Base-by-base conservation (phyloP, 306 rosid genomes). In the Vicia faba region DNA sequence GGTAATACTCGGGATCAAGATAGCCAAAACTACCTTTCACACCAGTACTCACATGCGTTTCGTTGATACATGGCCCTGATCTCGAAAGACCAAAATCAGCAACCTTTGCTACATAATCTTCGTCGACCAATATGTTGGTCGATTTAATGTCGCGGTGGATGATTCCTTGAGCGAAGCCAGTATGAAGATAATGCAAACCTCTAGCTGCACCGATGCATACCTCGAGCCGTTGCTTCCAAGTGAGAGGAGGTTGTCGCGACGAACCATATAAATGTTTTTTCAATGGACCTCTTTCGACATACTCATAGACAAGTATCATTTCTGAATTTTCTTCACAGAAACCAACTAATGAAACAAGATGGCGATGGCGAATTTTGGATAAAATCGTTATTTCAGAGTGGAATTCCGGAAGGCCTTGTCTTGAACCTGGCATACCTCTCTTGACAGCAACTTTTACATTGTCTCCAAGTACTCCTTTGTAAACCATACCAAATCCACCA, bases 41-140 rank as follows among this genome's bases (percentile, higher is more conserved):
- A 20, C 88, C 88, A 8, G 99, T 88, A 49, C 99, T 95, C 62
- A 95, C 99, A 67, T 95, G 99, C 15, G 96, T 95, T 78, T 95
- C 97, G 61, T 88, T 25, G 8, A 95, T 79, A 73, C 97, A 87
- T 4, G 97, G 97, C 14, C 99, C 99, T 3, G 91, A 82, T 74
- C 97, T 85, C 11, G 99, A 95, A 70, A 95, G 99, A 62, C 99
- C 99, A 41, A 95, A 95, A 72, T 95, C 97, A n/a, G 99, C 95
- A 80, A 95, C 99, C 70, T 95, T 91, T 7, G 99, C 95, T 51
- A 91, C 88, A 72, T 86, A 88, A 38, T 82, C 81, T 61, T 95
- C 95, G 63, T 95, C 95, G 38, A 95, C 88, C 74, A 95, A 79
- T 50, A 95, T 95, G 62, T 95, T 95, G 49, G 99, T 95, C 2